Percentiles rank a stretch among this genome's conserved stretches.
Evolutionary conservation across 495 filamentous ascomycete genomes (phyloP).

Genomic region (Gamarada debralockiae): DNA sequence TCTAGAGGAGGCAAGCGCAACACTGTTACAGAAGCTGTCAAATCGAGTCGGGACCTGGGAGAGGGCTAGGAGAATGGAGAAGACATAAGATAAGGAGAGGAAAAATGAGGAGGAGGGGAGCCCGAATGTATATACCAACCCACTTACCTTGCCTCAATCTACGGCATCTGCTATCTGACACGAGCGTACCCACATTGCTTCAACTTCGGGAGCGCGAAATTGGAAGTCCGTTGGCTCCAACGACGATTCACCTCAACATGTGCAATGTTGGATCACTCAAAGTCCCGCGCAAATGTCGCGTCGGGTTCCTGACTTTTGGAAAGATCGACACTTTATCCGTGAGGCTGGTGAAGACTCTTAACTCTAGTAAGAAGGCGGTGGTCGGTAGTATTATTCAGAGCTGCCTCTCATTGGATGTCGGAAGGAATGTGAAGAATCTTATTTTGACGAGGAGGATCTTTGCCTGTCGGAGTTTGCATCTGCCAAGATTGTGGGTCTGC

Average conservation of each 20-base stretch:
- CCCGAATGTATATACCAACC: no score
- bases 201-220: neutral
- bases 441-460: conserved; percentile 9
- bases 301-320: neutral
- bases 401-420: neutral
- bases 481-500: no score
- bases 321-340: conserved; percentile 7
- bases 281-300: neutral
- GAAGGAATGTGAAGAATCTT: conserved; percentile 1
- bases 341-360: neutral
- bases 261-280: conserved; percentile 3
- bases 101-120: neutral
- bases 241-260: neutral
- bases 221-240: neutral
- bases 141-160: no score
- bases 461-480: neutral
- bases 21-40: neutral
- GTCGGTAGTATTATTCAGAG: neutral
- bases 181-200: no score
- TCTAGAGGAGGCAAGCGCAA: neutral
- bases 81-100: neutral
- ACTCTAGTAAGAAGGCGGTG: neutral
- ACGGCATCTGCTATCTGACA: no score
- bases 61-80: neutral
- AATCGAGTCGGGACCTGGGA: no score